Conservation (phyloP, 306 rosid genomes). For the Acacia confusa region DNA sequence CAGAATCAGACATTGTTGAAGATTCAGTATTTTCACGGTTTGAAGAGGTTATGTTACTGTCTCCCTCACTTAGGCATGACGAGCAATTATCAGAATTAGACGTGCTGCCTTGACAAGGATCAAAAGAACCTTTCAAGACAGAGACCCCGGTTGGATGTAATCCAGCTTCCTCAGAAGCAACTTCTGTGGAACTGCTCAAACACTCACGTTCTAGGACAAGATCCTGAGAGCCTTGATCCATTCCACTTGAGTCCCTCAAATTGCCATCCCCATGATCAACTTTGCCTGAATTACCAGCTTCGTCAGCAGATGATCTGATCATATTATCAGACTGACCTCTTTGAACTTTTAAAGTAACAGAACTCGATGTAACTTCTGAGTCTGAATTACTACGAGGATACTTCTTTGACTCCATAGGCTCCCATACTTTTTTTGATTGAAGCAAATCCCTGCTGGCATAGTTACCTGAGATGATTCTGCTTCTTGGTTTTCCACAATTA, state of each 20-base stretch:
- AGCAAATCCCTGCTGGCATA: conserved; percentile 58
- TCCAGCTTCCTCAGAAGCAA: conserved; percentile 49
- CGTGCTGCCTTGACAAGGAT: conserved; percentile 46
- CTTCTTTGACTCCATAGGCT: conserved; percentile 82
- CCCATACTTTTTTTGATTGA: conserved; percentile 90
- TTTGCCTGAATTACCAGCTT: conserved; percentile 42
- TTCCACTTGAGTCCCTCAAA: conserved; percentile 53
- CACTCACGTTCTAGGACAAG: conserved; percentile 43
- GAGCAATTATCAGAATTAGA: conserved; percentile 78
- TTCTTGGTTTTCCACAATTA: conserved; percentile 65
- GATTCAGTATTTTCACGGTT: conserved; percentile 79
- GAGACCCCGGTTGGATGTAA: conserved; percentile 30
- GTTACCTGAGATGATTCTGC: conserved; percentile 56
- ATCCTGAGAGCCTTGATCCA: conserved; percentile 48
- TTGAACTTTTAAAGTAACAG: conserved; percentile 44
- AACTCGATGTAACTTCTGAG: conserved; percentile 58
- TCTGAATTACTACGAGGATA: conserved; percentile 71
- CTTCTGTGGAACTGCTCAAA: conserved; percentile 45
- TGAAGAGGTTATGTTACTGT: conserved; percentile 69
- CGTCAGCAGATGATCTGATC: conserved; percentile 52
- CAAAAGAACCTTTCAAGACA: conserved; percentile 42
- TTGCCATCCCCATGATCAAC: conserved; percentile 45
- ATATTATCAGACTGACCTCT: conserved; percentile 45
- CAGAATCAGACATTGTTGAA: conserved; percentile 86
- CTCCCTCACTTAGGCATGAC: conserved; percentile 87